Conservation (phyloP, 2,329 filamentous ascomycete species). For the Penicillium decumbens region DNA sequence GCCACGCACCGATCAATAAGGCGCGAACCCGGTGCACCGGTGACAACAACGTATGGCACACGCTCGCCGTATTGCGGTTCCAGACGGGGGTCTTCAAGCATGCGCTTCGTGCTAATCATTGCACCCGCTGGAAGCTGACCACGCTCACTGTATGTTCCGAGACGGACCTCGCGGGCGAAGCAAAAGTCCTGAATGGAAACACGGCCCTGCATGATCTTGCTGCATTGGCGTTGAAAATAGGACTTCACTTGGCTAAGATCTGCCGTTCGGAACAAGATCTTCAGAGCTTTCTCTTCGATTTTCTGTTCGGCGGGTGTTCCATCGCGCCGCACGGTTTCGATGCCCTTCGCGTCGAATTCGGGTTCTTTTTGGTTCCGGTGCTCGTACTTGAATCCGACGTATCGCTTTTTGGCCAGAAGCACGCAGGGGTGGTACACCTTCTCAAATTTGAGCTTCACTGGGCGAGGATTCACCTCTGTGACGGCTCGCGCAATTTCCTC, state of each 20-base stretch:
- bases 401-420: conserved; percentile 91
- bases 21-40: conserved; percentile 77
- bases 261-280: conserved; percentile 80
- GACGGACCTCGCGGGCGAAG: conserved; percentile 85
- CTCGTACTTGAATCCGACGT: conserved; percentile 97
- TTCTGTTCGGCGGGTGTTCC: conserved; percentile 94
- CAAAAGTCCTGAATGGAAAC: conserved; percentile 94
- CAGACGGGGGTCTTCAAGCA: conserved; percentile 77
- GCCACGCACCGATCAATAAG: conserved; percentile 86
- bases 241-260: conserved; percentile 83
- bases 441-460: conserved; percentile 95
- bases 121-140: conserved; percentile 80
- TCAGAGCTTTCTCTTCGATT: conserved; percentile 88
- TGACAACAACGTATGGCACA: conserved; percentile 88
- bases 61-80: conserved; percentile 95
- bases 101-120: conserved; percentile 76
- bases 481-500: conserved; percentile 85
- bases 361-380: conserved; percentile 67
- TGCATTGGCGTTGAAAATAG: conserved; percentile 86
- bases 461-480: conserved; percentile 83
- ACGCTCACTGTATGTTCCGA: conserved; percentile 81
- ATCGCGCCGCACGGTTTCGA: conserved; percentile 92
- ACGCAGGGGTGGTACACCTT: conserved; percentile 97
- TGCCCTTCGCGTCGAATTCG: conserved; percentile 96
- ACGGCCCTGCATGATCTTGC: conserved; percentile 83